Conservation (phyloP, 805 yeast genomes). For the Candida maltosa region DNA sequence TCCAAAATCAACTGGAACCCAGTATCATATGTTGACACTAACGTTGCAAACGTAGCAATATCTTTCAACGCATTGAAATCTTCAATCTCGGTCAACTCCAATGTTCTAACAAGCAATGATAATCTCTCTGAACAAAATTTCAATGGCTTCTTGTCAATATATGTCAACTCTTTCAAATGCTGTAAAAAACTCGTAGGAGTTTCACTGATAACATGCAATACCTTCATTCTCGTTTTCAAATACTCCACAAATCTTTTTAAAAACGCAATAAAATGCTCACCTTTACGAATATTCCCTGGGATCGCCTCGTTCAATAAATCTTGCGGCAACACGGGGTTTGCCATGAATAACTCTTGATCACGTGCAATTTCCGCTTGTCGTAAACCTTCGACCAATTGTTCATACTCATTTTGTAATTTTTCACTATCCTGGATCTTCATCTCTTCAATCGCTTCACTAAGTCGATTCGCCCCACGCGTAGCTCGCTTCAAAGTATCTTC, state of each 20-base stretch:
- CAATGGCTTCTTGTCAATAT: slow-evolving; percentile 87
- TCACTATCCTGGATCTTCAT: slow-evolving; percentile 81
- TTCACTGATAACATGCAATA: slow-evolving; percentile 94
- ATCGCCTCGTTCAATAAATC: slow-evolving; percentile 89
- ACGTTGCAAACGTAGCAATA: slow-evolving; percentile 93
- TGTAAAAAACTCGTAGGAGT: slow-evolving; percentile 91
- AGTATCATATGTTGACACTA: slow-evolving; percentile 89
- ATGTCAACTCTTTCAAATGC: slow-evolving; percentile 90
- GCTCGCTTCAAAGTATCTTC: slow-evolving; percentile 87
- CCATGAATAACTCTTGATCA: slow-evolving; percentile 67
- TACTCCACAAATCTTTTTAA: slow-evolving; percentile 91
- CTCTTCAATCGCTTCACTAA: slow-evolving; percentile 78
- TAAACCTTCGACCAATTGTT: slow-evolving; percentile 83
- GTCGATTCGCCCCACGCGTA: slow-evolving; percentile 76
- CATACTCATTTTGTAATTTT: slow-evolving; percentile 85
- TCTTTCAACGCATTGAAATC: slow-evolving; percentile 92
- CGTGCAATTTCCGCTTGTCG: slow-evolving; percentile 72
- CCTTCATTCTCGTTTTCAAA: slow-evolving; percentile 95
- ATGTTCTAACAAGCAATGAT: slow-evolving; percentile 81
- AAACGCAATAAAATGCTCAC: slow-evolving; percentile 94
- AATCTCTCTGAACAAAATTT: slow-evolving; percentile 90
- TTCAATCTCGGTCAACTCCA: slow-evolving; percentile 84
- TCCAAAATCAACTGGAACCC: slow-evolving; percentile 91
- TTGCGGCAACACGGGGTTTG: slow-evolving; percentile 81
- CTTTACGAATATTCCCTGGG: slow-evolving; percentile 95